These are phyloP conservation scores for Phytophthora boehmeriae DNA, from an alignment of 352 stramenopile species.

Conservation along the genomic window DNA sequence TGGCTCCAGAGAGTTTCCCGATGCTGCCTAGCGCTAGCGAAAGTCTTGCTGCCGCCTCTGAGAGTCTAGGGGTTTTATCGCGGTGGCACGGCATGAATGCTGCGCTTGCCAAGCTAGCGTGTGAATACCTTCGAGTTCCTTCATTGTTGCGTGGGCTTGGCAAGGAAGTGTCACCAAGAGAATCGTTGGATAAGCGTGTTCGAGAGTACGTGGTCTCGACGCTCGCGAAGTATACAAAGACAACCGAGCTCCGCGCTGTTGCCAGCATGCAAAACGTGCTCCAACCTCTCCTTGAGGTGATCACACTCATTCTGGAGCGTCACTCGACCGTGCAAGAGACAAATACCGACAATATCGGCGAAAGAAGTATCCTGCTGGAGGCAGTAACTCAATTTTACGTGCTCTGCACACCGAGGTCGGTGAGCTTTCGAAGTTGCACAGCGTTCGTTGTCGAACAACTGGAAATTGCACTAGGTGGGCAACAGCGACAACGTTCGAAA, in stretches of 20 bases:
- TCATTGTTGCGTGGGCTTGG: conserved; percentile 21
- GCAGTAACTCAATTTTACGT: conserved; percentile 74
- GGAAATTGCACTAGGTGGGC: conserved; percentile 40
- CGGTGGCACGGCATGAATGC: conserved; percentile 82
- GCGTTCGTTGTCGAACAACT: conserved; percentile 72
- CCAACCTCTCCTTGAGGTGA: conserved; percentile 58
- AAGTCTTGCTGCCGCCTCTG: conserved; percentile 46
- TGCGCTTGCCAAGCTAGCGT: conserved; percentile 68
- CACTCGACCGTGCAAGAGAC: neutral
- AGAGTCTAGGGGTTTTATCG: conserved; percentile 46
- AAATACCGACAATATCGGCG: conserved; percentile 7
- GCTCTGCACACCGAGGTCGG: conserved; percentile 65
- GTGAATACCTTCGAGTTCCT: conserved; percentile 48
- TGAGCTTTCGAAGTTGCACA: conserved; percentile 80
- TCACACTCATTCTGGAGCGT: conserved; percentile 52
- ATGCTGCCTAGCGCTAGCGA: conserved; percentile 57
- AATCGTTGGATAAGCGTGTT: conserved; percentile 50
- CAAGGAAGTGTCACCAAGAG: conserved; percentile 13
- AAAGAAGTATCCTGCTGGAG: conserved; percentile 53
- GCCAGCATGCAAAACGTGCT: conserved; percentile 72
- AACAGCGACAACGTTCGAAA: conserved; percentile 28
- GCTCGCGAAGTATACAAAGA: conserved; percentile 68
- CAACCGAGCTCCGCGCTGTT: conserved; percentile 59
- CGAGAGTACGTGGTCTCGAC: conserved; percentile 60
- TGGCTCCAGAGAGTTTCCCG: conserved; percentile 56